Evolutionary conservation across 176 grass and related monocot genomes (phyloP), one percentile per base, ranked within the genome.

Genomic region (Carex parvula): DNA sequence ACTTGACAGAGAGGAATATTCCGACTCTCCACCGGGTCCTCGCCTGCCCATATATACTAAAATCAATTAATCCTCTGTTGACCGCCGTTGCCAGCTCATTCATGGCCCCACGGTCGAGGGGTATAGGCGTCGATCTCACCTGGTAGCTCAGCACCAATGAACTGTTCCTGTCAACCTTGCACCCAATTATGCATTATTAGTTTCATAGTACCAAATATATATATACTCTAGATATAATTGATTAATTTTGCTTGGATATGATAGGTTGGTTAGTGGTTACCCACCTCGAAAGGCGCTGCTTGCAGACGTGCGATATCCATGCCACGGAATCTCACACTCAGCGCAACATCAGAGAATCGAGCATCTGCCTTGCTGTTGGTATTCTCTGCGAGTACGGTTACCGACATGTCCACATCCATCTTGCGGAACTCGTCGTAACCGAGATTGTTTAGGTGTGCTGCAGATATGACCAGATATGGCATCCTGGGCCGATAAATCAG

Each of bases 401-500:
- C 26, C 20, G 15, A 32, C 69, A 87, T 80, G 69, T 81, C 62
- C 13, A 91, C 57, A 54, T 90, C 53, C 87, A 98, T 91, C 26
- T 77, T 88, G 20, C 92, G 87, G 30, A 44, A 55, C 18, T 87
- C 84, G 61, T 65, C 84, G 67, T 94, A 93, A 12, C 8, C 41
- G 1, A 98, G 91, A 0, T 10, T 29, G 57, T 69, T 33, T 8
- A 94, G 91, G 3, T 77, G 89, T 2, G 94, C 92, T 60, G 76
- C 83, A 24, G 83, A 53, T 26, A 97, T 87, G 2, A 88, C 55
- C 46, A 97, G 84, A 84, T 91, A 91, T 5, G 92, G 92, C 88
- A 88, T 92, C 87, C 62, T 85, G 21, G 90, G 95, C 84, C 92
- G 88, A 87, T 93, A 94, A 13, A 94, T 67, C 8, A 98, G 62